Evolutionary conservation across 352 stramenopile species (phyloP).

Genomic region (Phytophthora capsici): DNA sequence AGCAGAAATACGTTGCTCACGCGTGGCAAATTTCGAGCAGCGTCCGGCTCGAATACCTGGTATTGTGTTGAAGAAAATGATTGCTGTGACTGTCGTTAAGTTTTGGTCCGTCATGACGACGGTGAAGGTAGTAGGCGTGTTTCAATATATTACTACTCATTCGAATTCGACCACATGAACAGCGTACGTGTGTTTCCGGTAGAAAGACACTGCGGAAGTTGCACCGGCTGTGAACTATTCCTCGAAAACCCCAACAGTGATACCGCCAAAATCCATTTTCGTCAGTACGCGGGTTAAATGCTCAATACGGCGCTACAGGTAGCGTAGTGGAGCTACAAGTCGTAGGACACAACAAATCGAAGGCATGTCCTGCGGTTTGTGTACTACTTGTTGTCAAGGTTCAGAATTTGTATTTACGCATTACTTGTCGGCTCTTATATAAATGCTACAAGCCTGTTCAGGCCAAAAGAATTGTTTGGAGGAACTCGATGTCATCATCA

Average conservation of each 20-base stretch:
- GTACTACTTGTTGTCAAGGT: no score
- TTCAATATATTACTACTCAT: constrained; percentile 10
- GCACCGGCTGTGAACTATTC: constrained; percentile 4
- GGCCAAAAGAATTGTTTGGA: constrained; percentile 73
- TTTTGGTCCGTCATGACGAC: constrained; percentile 10
- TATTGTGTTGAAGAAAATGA: constrained; percentile 7
- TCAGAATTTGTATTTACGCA: no score
- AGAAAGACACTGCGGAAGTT: background rate
- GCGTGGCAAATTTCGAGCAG: background rate
- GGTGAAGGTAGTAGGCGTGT: constrained; percentile 1
- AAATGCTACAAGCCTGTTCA: constrained; percentile 40
- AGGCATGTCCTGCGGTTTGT: no score
- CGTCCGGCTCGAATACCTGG: constrained; percentile 16
- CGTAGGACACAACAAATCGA: constrained; percentile 10
- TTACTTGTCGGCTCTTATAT: constrained; percentile 33
- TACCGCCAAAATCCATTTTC: constrained; percentile 20
- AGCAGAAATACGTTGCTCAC: constrained; percentile 9
- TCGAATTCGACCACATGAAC: constrained; percentile 20
- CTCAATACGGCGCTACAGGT: background rate
- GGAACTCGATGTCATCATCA: constrained; percentile 83
- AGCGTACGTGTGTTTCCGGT: constrained; percentile 2
- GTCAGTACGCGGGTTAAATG: constrained; percentile 3
- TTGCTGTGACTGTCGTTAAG: background rate
- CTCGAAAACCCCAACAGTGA: background rate
- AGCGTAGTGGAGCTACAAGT: background rate